Percentiles rank a stretch among this genome's conserved stretches.
These are phyloP conservation scores for Penstemon barbatus DNA, from an alignment of 257 asterid genomes.

Conservation along the genomic window DNA sequence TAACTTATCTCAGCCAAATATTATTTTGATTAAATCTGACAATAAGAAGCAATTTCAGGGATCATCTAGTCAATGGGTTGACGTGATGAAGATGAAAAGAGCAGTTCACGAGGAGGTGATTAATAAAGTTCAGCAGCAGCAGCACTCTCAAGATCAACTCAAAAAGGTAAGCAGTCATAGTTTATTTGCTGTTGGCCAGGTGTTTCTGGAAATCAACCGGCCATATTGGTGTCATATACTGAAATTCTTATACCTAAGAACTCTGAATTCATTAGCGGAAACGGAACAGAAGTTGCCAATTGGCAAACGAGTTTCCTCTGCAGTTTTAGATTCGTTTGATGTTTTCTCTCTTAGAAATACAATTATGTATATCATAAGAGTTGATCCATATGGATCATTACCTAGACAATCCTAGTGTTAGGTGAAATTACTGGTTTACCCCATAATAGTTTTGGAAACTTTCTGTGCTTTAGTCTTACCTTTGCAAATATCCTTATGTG, in stretches of 20 bases:
- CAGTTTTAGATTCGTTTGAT: too few species aligned
- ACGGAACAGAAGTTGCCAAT: neutral
- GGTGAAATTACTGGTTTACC: too few species aligned
- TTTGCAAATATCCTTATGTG: too few species aligned
- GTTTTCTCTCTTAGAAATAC: neutral
- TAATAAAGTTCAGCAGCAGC: slow-evolving; percentile 65
- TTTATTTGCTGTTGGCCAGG: slow-evolving; percentile 2
- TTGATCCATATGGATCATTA: too few species aligned
- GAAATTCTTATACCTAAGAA: neutral
- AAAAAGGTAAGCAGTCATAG: slow-evolving; percentile 44
- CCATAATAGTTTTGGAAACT: too few species aligned
- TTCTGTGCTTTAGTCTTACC: too few species aligned
- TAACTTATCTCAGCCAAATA: neutral
- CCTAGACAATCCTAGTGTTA: too few species aligned
- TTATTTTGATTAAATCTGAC: slow-evolving; percentile 24
- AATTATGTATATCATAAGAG: neutral
- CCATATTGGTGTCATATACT: neutral
- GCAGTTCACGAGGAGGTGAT: slow-evolving; percentile 90
- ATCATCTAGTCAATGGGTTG: slow-evolving; percentile 59
- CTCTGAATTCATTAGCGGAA: too few species aligned
- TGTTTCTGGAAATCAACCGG: slow-evolving; percentile 6
- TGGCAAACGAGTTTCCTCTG: neutral
- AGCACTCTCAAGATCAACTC: slow-evolving; percentile 45
- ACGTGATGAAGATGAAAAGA: slow-evolving; percentile 92
- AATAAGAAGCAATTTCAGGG: slow-evolving; percentile 41